Conservation (phyloP, 768 basidiomycete species). For the Lanmaoa rubissima region DNA sequence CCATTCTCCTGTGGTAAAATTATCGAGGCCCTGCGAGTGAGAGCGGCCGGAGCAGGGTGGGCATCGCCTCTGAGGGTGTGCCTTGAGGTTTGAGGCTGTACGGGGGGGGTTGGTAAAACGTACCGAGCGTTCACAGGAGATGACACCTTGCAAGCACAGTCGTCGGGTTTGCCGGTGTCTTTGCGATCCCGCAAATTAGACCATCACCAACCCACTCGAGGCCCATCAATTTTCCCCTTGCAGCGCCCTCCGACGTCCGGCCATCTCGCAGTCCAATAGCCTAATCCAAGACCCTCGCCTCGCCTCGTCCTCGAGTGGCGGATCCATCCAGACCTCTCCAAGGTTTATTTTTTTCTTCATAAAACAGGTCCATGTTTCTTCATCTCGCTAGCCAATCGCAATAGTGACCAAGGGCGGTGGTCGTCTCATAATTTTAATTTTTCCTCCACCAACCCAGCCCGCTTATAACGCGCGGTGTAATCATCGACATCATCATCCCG, state of each 20-base stretch:
- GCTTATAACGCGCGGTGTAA: slow-evolving; percentile 12
- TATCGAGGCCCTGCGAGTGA: neutral
- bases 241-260: slow-evolving; percentile 20
- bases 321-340: slow-evolving; percentile 7
- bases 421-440: neutral
- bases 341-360: slow-evolving; percentile 11
- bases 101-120: neutral
- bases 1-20: slow-evolving; percentile 3
- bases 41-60: slow-evolving; percentile 8
- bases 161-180: slow-evolving; percentile 13
- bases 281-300: slow-evolving; percentile 13
- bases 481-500: slow-evolving; percentile 1
- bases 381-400: slow-evolving; percentile 20
- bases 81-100: slow-evolving; percentile 18
- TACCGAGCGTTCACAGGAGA: neutral
- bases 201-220: slow-evolving; percentile 4
- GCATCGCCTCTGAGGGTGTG: slow-evolving; percentile 10
- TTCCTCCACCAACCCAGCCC: slow-evolving; percentile 1
- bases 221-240: slow-evolving; percentile 5
- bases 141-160: neutral
- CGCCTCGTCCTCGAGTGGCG: slow-evolving; percentile 23
- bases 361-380: slow-evolving; percentile 19
- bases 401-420: neutral
- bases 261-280: slow-evolving; percentile 9
- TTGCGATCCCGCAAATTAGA: slow-evolving; percentile 8